Evolutionary conservation across 139 green algal genomes (phyloP).

Genomic region (Chlamydomonas asymmetrica): DNA sequence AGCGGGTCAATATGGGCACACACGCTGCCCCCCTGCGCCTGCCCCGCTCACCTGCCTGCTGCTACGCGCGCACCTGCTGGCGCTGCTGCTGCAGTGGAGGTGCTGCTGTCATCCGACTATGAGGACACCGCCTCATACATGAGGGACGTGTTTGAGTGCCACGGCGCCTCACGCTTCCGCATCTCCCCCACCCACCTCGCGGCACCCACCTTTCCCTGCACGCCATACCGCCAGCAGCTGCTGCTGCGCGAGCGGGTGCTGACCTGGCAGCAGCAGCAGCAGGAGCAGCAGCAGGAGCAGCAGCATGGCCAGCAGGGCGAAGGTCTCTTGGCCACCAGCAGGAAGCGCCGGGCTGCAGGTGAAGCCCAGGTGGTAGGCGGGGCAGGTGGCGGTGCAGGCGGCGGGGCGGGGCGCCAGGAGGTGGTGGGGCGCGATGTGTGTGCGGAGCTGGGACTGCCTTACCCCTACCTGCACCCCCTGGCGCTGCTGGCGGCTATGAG

Average conservation of each 20-base stretch:
- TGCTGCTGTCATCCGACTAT: constrained; percentile 31
- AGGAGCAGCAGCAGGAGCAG: neutral
- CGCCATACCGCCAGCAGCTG: neutral
- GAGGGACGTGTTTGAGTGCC: constrained; percentile 28
- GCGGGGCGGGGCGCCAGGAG: neutral
- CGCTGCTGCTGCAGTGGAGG: constrained; percentile 11
- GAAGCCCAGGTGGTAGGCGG: neutral
- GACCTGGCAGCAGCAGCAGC: neutral
- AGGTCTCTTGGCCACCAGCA: neutral
- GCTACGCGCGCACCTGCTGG: no score
- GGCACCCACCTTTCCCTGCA: constrained; percentile 14
- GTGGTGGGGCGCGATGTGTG: neutral
- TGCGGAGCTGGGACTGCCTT: neutral
- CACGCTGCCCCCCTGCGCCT: neutral
- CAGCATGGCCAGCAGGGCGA: no score
- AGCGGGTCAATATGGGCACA: no score
- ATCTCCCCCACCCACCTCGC: neutral
- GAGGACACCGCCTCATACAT: constrained; percentile 29
- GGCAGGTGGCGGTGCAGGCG: neutral
- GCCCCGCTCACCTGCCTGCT: no score
- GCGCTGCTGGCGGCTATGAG: no score
- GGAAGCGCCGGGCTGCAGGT: no score
- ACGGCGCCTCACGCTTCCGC: constrained; percentile 1
- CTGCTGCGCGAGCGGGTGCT: neutral
- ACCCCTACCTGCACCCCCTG: neutral